These are phyloP conservation scores for Curvularia sp. DNA, from an alignment of 2,329 filamentous ascomycete genomes.

Conservation along the genomic window DNA sequence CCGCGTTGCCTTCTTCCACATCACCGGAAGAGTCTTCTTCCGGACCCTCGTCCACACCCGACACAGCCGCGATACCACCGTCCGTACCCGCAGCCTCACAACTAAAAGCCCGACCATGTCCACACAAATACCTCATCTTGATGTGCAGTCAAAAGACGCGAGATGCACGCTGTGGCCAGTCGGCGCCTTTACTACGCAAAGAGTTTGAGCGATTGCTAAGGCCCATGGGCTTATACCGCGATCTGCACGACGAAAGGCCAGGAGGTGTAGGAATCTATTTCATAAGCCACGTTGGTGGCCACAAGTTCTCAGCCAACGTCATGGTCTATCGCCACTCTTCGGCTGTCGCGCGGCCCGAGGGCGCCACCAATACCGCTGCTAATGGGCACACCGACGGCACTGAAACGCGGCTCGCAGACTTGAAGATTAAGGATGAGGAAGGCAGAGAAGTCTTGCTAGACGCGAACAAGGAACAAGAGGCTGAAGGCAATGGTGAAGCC, in stretches of 20 bases:
- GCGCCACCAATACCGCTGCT: constrained; percentile 17
- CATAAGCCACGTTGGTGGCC: constrained; percentile 93
- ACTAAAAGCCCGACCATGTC: constrained; percentile 70
- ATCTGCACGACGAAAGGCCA: constrained; percentile 85
- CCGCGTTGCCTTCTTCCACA: constrained; percentile 22
- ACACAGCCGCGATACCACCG: constrained; percentile 32
- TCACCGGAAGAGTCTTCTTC: constrained; percentile 27
- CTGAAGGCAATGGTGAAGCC: constrained; percentile 58
- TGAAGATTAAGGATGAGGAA: constrained; percentile 51
- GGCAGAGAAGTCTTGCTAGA: constrained; percentile 46
- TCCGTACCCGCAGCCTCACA: constrained; percentile 42
- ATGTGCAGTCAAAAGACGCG: constrained; percentile 95
- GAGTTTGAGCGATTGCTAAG: constrained; percentile 91
- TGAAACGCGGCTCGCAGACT: constrained; percentile 47
- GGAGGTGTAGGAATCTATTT: constrained; percentile 96
- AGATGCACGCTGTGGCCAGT: constrained; percentile 93
- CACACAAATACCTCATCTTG: constrained; percentile 85
- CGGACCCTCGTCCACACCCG: constrained; percentile 13
- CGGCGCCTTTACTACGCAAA: constrained; percentile 83
- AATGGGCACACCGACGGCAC: constrained; percentile 36
- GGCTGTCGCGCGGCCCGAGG: constrained; percentile 27
- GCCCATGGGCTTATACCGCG: constrained; percentile 82
- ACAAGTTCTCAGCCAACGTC: constrained; percentile 95
- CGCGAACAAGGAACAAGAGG: constrained; percentile 49
- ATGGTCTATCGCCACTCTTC: constrained; percentile 78